Evolutionary conservation across 345 rosid species (phyloP), one percentile per base, ranked within the genome.

Genomic region (Acer saccharum): DNA sequence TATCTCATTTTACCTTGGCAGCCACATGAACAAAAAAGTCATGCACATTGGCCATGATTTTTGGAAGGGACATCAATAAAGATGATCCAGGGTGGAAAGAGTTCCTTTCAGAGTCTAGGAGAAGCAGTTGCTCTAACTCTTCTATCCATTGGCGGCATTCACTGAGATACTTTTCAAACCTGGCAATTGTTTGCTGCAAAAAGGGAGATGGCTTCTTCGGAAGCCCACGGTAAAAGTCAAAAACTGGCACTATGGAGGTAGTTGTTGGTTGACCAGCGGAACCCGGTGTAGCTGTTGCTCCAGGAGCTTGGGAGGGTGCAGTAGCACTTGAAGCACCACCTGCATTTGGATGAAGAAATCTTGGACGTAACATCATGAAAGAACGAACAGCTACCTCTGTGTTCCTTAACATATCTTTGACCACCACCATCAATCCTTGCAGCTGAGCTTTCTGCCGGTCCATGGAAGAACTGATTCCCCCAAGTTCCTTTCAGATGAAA

Each of bases 11-110:
- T 87, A 96, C 98, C 99, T 96, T 96, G 25, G 98, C 94, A 85
- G 99, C 98, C 69, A 91, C 95, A 82, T 94, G 98, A 78, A 96
- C 92, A 87, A 94, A 94, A 86, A 91, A 89, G 84, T 89, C 93
- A 61, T 96, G 97, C 74, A 91, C 92, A 83, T 96, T 92, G 84
- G 92, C 87, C 91, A 96, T 91, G 76, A 96, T 92, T 82, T 90
- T 86, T 2, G 98, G 99, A 81, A 96, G 97, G 84, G 98, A 90
- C 76, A 87, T 94, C 81, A 92, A 80, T 77, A 91, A 81, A 43
- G 94, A 86, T 23, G 92, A 87, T 77, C 88, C 83, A 11, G 83
- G 83, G 76, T 75, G 79, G 25, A 88, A 80, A 72, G 76, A 86
- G 76, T 88, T 90, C 87, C 86, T 87, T 61, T 89, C 93, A 65